phyloP scores from a whole-genome alignment of 495 filamentous ascomycete species.

The Aspergillus avenaceus region DNA sequence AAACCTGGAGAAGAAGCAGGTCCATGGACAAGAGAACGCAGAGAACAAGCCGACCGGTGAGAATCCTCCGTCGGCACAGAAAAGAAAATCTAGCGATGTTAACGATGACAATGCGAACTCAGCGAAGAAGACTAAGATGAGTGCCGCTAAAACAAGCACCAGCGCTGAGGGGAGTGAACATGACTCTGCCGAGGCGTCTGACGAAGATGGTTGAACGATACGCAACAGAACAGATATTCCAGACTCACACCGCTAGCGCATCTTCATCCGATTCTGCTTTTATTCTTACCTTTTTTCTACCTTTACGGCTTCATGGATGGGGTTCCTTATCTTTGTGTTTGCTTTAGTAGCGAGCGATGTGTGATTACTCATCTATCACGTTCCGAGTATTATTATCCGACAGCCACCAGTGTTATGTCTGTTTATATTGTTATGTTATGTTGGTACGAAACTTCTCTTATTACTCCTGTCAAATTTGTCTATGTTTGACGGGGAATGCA shows the following conservation, averaged over 20 bases:
- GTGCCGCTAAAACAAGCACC: conserved; percentile 24
- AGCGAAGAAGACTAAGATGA: conserved; percentile 45
- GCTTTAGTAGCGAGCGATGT: conserved; percentile 40
- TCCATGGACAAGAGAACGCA: conserved; percentile 31
- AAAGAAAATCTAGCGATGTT: conserved; percentile 48
- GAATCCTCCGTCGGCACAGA: conserved; percentile 32
- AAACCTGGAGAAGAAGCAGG: conserved; percentile 65
- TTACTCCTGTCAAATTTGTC: conserved; percentile 1
- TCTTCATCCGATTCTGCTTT: conserved; percentile 19
- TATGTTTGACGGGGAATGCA: conserved; percentile 5
- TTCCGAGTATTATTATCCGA: conserved; percentile 8
- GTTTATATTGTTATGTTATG: conserved; percentile 35
- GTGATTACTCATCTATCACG: conserved; percentile 20
- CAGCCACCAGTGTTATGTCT: conserved; percentile 21
- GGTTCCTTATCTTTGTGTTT: conserved; percentile 12
- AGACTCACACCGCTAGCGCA: conserved; percentile 9
- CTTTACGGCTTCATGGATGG: conserved; percentile 31
- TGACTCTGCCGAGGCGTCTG: conserved; percentile 44
- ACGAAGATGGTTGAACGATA: conserved; percentile 44
- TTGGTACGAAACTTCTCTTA: conserved; percentile 30
- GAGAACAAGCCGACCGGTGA: conserved; percentile 27
- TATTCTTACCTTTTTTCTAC: conserved; percentile 21
- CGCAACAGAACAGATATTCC: neutral
- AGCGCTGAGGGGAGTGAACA: conserved; percentile 47
- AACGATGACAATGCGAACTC: conserved; percentile 37